Conservation (phyloP, 2,329 filamentous ascomycete genomes). For the Orbilia ellipsospora region DNA sequence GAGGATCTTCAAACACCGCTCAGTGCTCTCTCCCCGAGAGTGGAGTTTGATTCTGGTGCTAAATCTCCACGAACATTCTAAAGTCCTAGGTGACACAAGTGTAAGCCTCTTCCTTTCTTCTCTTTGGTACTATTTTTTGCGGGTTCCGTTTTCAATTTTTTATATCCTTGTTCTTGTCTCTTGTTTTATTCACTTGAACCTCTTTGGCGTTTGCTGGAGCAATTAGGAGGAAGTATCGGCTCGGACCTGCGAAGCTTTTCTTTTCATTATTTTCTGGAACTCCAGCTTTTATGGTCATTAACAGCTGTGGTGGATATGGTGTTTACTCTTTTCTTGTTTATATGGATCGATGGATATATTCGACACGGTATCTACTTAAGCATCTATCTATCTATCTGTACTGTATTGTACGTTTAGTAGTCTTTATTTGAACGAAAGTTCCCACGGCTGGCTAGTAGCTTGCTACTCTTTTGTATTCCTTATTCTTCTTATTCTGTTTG, state of each 20-base stretch:
- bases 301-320: constrained; percentile 22
- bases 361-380: too few species aligned
- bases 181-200: constrained; percentile 12
- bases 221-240: constrained; percentile 40
- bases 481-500: too few species aligned
- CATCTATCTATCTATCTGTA: too few species aligned
- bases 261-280: constrained; percentile 3
- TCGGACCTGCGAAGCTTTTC: constrained; percentile 17
- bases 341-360: too few species aligned
- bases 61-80: constrained; percentile 1
- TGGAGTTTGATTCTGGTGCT: constrained; percentile 60
- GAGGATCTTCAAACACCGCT: constrained; percentile 26
- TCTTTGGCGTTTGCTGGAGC: constrained; percentile 55
- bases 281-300: neutral
- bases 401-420: too few species aligned
- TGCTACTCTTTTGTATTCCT: too few species aligned
- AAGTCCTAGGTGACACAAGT: neutral
- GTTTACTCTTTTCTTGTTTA: constrained; percentile 14
- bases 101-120: neutral
- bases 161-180: constrained; percentile 4
- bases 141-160: constrained; percentile 3
- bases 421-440: too few species aligned
- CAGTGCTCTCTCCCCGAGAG: constrained; percentile 18
- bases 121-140: neutral
- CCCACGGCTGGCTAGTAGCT: too few species aligned